phyloP scores from a whole-genome alignment of 192 early-diverging fungal genomes.

The Mortierella antarctica region DNA sequence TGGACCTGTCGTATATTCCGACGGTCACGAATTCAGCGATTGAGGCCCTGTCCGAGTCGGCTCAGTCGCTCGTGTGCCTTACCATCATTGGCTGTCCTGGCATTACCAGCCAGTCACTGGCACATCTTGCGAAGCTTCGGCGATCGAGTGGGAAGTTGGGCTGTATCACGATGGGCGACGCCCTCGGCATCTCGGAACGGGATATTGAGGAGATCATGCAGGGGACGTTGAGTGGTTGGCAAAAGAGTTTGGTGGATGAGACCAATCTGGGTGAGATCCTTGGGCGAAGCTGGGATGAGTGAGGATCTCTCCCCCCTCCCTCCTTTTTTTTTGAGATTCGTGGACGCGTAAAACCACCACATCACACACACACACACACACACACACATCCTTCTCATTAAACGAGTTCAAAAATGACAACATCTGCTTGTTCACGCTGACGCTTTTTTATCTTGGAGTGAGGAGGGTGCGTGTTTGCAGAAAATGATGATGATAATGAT shows the following conservation, averaged over 20 bases:
- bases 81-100: slow-evolving; percentile 58
- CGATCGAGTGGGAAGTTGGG: slow-evolving; percentile 45
- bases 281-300: slow-evolving; percentile 49
- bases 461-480: too few relatives aligned
- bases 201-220: slow-evolving; percentile 59
- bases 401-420: too few relatives aligned
- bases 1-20: slow-evolving; percentile 54
- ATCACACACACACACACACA: too few relatives aligned
- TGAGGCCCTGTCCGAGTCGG: slow-evolving; percentile 43
- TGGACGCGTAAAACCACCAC: too few relatives aligned
- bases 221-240: slow-evolving; percentile 54
- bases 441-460: too few relatives aligned
- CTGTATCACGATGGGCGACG: slow-evolving; percentile 60
- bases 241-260: slow-evolving; percentile 52
- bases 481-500: too few relatives aligned
- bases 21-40: slow-evolving; percentile 45
- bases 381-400: too few relatives aligned
- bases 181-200: slow-evolving; percentile 49
- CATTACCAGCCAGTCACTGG: slow-evolving; percentile 46
- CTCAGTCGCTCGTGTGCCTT: slow-evolving; percentile 48
- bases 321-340: not conserved
- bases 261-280: slow-evolving; percentile 49
- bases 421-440: too few relatives aligned
- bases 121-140: slow-evolving; percentile 35
- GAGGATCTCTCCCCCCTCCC: not conserved